Evolutionary conservation across 306 rosid species (phyloP), one percentile per base, ranked within the genome.

Genomic region (Lupinus albus): DNA sequence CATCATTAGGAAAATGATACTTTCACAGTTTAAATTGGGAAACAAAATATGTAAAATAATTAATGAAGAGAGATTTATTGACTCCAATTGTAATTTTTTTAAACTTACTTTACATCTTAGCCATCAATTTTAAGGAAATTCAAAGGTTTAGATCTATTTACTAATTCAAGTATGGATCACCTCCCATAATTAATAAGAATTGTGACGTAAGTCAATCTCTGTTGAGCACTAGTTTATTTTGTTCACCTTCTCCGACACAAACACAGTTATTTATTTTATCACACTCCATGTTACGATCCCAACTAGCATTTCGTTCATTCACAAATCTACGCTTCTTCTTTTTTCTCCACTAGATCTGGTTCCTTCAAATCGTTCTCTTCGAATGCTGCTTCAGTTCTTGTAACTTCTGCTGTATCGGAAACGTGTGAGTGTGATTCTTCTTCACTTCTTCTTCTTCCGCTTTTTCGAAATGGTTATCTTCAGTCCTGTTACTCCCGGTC

Each of bases 401-500:
- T 81, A 71, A 81, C 4, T 72, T 48, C 64, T 10, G 42, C 1
- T 38, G 68, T 33, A 56, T 71, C 71, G 61, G 38, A 33, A 5
- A 1, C 6, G 38, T 7, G 13, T 25, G 38, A 64, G n/a, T n/a
- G n/a, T n/a, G n/a, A n/a, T n/a, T n/a, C n/a, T n/a, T n/a, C n/a
- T n/a, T n/a, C n/a, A n/a, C n/a, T 15, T 21, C 67, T 44, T 50
- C 42, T 13, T 33, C 46, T 39, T 69, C 62, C 35, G 64, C 51
- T 61, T 45, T 52, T 13, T 3, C 64, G 5, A 76, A 68, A 92
- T 92, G 96, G 68, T 68, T 61, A 77, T 85, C 72, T 62, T 73
- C 20, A 68, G 87, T 70, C 89, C 92, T 11, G 71, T 92, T 7
- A 85, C 96, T 76, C 89, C 86, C 72, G 95, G 88, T 39, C 98